Evolutionary conservation across 768 basidiomycete genomes (phyloP).

Genomic region (Leccinellum rugosiceps): DNA sequence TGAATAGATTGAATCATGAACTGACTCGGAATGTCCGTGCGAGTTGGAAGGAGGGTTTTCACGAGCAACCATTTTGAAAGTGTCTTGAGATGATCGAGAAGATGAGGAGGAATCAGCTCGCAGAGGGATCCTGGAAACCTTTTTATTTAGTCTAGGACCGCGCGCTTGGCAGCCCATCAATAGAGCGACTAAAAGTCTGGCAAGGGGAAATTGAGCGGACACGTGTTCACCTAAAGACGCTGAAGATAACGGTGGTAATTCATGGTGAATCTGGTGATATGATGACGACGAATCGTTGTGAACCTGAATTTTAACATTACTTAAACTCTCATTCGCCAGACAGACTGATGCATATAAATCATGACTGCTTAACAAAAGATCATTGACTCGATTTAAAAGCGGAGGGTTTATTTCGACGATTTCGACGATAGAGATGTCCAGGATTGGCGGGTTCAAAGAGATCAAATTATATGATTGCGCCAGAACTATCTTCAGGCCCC

Average conservation of each 20-base stretch:
- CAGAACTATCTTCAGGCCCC: no score
- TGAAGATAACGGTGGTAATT: conserved; percentile 12
- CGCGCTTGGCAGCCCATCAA: not conserved
- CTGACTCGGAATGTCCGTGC: not conserved
- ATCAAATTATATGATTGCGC: not conserved
- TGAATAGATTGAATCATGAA: not conserved
- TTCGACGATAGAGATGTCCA: not conserved
- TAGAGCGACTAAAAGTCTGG: conserved; percentile 5
- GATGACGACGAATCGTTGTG: no score
- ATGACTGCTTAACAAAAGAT: no score
- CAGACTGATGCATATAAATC: no score
- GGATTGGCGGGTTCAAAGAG: not conserved
- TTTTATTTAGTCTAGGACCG: conserved; percentile 19
- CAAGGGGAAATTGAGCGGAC: not conserved
- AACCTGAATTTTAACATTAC: no score
- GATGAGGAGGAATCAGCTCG: not conserved
- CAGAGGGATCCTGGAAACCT: not conserved
- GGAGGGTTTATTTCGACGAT: not conserved
- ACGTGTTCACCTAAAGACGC: conserved; percentile 9
- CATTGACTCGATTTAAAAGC: not conserved
- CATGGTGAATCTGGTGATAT: not conserved
- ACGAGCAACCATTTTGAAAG: not conserved
- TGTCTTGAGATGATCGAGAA: not conserved
- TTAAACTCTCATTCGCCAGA: no score
- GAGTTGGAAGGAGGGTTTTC: not conserved